A percentile compares a stretch with the other conserved stretches of the same genome.
Conservation (phyloP, 345 rosid species). For the Boechera stricta region DNA sequence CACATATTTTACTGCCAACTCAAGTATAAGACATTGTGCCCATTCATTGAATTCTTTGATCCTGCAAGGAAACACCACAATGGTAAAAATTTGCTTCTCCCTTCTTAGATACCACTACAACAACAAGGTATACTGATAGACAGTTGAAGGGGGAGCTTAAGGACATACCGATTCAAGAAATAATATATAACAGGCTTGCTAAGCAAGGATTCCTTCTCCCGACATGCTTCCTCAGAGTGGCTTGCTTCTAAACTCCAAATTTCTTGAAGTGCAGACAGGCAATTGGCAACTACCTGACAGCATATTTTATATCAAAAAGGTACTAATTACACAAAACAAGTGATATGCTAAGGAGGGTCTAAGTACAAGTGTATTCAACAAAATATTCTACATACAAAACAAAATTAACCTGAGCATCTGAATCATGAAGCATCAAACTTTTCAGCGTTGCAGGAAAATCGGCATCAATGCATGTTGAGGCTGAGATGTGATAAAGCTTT, state of each 20-base stretch:
- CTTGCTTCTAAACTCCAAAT: slow-evolving; percentile 88
- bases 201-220: slow-evolving; percentile 80
- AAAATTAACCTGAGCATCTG: slow-evolving; percentile 77
- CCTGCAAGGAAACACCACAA: slow-evolving; percentile 56
- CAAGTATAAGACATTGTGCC: slow-evolving; percentile 97
- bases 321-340: slow-evolving; percentile 18
- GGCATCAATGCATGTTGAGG: slow-evolving; percentile 80
- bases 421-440: slow-evolving; percentile 85
- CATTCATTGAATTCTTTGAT: slow-evolving; percentile 94
- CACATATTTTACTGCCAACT: slow-evolving; percentile 83
- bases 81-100: slow-evolving; percentile 5
- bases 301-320: slow-evolving; percentile 24
- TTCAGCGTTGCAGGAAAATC: slow-evolving; percentile 83
- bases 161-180: slow-evolving; percentile 76
- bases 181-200: slow-evolving; percentile 79
- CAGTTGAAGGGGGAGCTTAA: slow-evolving; percentile 10
- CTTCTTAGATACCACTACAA: slow-evolving; percentile 4
- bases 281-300: slow-evolving; percentile 84
- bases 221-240: slow-evolving; percentile 84
- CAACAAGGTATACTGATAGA: slow-evolving; percentile 25
- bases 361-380: not conserved
- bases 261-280: slow-evolving; percentile 92
- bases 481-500: slow-evolving; percentile 91
- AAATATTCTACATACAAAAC: slow-evolving; percentile 9
- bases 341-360: not conserved